Percentiles rank a stretch among this genome's conserved stretches.
Evolutionary conservation across 73 alveolate species (phyloP).

Genomic region (Blepharisma stoltei): DNA sequence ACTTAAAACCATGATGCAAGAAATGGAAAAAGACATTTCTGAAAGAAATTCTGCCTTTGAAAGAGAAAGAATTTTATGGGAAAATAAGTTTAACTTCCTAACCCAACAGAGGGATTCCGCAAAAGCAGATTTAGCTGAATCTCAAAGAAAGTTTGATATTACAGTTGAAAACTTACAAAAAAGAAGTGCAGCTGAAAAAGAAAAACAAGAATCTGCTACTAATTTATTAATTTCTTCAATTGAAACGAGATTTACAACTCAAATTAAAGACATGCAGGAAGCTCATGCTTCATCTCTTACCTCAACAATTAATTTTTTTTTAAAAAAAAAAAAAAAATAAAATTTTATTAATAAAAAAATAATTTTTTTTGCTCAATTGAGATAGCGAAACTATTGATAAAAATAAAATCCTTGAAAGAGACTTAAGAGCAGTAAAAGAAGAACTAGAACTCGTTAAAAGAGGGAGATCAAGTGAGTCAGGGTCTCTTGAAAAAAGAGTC

Average conservation of each 20-base stretch:
- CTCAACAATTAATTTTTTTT: no score
- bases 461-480: conserved; percentile 71
- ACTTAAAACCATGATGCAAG: neutral
- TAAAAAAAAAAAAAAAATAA: no score
- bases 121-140: conserved; percentile 80
- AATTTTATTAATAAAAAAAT: conserved; percentile 53
- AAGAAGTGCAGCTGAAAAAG: conserved; percentile 73
- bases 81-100: conserved; percentile 9
- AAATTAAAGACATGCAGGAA: conserved; percentile 83
- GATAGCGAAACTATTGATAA: neutral
- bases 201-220: conserved; percentile 60
- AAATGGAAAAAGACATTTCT: conserved; percentile 1
- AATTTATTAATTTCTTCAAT: conserved; percentile 48
- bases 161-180: conserved; percentile 80
- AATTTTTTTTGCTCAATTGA: no score
- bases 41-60: conserved; percentile 19
- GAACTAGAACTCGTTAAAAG: conserved; percentile 72
- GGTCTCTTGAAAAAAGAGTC: conserved; percentile 74
- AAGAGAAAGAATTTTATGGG: conserved; percentile 22
- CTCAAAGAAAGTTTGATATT: conserved; percentile 78
- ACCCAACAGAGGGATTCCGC: conserved; percentile 36
- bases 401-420: conserved; percentile 82
- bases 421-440: conserved; percentile 72
- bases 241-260: conserved; percentile 75
- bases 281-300: conserved; percentile 50